A percentile compares a stretch with the other conserved stretches of the same genome.
phyloP scores from a whole-genome alignment of 495 filamentous ascomycete species.

The Daldinia concentrica region DNA sequence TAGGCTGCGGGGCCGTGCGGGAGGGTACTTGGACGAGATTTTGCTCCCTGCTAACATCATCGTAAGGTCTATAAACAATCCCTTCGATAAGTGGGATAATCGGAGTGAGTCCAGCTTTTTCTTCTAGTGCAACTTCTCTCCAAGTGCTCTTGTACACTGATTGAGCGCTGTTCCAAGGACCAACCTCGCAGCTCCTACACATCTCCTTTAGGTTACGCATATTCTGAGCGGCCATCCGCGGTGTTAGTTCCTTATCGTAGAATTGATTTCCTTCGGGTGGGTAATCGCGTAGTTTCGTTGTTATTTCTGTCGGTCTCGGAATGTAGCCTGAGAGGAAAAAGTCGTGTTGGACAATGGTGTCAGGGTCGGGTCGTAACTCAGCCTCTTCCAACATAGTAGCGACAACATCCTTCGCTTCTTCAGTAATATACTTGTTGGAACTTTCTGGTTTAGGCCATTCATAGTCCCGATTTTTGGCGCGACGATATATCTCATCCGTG shows the following conservation, averaged over 20 bases:
- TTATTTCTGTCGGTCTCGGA: constrained; percentile 60
- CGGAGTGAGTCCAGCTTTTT: constrained; percentile 73
- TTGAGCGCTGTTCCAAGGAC: constrained; percentile 55
- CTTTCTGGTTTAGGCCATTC: constrained; percentile 72
- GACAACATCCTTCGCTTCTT: constrained; percentile 81
- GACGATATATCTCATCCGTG: constrained; percentile 84
- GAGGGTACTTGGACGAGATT: constrained; percentile 42
- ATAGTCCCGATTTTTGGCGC: constrained; percentile 74
- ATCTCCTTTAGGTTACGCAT: constrained; percentile 52
- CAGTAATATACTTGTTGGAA: constrained; percentile 60
- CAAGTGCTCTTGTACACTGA: constrained; percentile 66
- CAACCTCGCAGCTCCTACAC: constrained; percentile 58
- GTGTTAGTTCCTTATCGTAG: constrained; percentile 47
- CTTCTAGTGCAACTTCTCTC: constrained; percentile 74
- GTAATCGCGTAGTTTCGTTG: constrained; percentile 57
- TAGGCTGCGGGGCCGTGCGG: constrained; percentile 33
- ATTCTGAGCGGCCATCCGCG: constrained; percentile 44
- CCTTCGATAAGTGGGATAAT: constrained; percentile 73
- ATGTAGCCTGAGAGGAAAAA: constrained; percentile 78
- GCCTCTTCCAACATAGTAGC: constrained; percentile 78
- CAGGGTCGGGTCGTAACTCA: constrained; percentile 76
- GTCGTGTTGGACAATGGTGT: constrained; percentile 81
- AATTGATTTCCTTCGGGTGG: constrained; percentile 57
- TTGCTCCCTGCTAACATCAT: constrained; percentile 49
- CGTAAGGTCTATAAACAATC: constrained; percentile 71